Conservation (phyloP, 345 rosid species). For the Syzygium aqueum region DNA sequence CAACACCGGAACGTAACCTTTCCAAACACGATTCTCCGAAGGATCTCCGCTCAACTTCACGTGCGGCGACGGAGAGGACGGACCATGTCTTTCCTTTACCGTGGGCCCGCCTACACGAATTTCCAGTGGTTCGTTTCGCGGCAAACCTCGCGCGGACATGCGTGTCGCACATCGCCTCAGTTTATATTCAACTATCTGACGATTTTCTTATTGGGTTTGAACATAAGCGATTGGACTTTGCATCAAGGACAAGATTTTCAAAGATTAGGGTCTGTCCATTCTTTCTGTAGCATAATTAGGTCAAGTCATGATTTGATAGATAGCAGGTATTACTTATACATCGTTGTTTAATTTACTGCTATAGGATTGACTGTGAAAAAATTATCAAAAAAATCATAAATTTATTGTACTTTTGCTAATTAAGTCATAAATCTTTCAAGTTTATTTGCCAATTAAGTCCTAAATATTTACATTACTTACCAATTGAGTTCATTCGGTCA, state of each 20-base stretch:
- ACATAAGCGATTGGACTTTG: neutral
- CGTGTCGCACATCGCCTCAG: neutral
- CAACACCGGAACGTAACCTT: neutral
- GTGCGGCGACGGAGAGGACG: neutral
- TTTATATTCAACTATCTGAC: neutral
- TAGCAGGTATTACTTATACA: neutral
- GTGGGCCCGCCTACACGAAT: neutral
- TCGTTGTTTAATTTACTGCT: neutral
- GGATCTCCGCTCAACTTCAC: neutral
- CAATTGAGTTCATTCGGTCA: too few species aligned
- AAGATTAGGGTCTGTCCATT: neutral
- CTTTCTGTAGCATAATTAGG: neutral
- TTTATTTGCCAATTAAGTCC: too few species aligned
- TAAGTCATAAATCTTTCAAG: too few species aligned
- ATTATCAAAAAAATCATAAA: too few species aligned
- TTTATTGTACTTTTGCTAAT: fast-evolving
- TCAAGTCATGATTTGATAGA: neutral
- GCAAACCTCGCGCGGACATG: neutral
- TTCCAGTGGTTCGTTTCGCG: neutral
- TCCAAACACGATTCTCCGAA: slow-evolving; percentile 2
- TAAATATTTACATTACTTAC: too few species aligned
- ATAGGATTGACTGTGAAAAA: neutral
- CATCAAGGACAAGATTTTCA: neutral
- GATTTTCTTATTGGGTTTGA: neutral
- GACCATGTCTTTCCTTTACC: neutral